Evolutionary conservation across 805 yeast species (phyloP), one percentile per base, ranked within the genome.

Genomic region (Saturnispora saitoi): DNA sequence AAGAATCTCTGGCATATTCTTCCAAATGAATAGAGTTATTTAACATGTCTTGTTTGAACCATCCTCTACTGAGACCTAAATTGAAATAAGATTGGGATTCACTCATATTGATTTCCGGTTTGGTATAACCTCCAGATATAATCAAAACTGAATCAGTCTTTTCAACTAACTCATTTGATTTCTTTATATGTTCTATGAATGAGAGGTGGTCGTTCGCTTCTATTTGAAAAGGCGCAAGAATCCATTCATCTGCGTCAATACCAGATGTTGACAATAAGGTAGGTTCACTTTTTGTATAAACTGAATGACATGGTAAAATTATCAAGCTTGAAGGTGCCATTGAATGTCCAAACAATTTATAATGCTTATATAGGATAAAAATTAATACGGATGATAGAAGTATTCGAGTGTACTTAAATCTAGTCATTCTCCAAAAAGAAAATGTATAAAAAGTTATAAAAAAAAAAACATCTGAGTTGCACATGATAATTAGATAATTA

Each of bases 1-100:
- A 82, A 1, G 93, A 84, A 62, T 86, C 95, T 36, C 87, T 66
- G 0, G 95, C 88, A 60, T 63, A 82, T 55, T 83, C 90, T 58
- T 86, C 95, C 1, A 80, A 65, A 5, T 69, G 51, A 0, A 82
- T 63, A 12, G 26, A 17, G 20, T 4, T 24, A 34, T 32, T 50
- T 26, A 19, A 42, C 42, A 30, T 40, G 9, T 43, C 20, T 36
- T 41, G 14, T 9, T 29, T 40, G 36, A 48, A 53, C 49, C 52
- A 43, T 9, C 62, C 68, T 43, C 78, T 54, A 12, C 63, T 58
- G 32, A 56, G 37, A 1, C 78, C 74, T 19, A 80, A 65, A 14
- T 69, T 56, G 47, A 67, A 71, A 60, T 83, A 86, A 10, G 85
- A 76, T 48, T 64, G 67, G 1, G 95, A 11, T 85, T 80, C 38